These are phyloP conservation scores for Bolboschoenus planiculmis DNA, from an alignment of 176 grass and related monocot species.

Conservation along the genomic window DNA sequence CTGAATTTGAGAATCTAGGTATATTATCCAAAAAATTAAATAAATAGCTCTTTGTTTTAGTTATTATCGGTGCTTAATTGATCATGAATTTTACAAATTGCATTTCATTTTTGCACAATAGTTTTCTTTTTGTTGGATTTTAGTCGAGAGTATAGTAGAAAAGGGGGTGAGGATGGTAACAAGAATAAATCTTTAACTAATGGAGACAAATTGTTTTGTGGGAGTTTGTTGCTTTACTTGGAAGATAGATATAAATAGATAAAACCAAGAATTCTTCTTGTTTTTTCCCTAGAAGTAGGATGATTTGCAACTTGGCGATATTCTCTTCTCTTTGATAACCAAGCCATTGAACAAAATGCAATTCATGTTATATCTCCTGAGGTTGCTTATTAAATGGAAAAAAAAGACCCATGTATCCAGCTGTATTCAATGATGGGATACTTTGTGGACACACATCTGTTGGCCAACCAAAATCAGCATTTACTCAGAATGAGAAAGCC, in stretches of 20 bases:
- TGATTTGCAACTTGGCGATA: neutral
- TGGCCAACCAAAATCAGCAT: neutral
- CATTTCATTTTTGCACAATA: neutral
- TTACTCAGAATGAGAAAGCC: neutral
- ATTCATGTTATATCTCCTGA: neutral
- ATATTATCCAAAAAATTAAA: too few relatives aligned
- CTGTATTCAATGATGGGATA: neutral
- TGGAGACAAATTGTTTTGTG: neutral
- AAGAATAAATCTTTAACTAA: neutral
- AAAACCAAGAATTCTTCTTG: neutral
- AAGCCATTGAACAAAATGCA: neutral
- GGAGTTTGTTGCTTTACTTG: neutral
- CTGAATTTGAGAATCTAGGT: too few relatives aligned
- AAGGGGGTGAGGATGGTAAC: neutral
- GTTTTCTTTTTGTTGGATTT: neutral
- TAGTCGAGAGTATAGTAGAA: neutral
- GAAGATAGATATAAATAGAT: neutral
- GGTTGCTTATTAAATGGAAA: neutral
- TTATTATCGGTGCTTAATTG: neutral
- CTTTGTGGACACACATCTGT: neutral
- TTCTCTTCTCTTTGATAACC: neutral
- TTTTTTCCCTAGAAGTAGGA: neutral
- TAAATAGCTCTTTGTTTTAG: neutral
- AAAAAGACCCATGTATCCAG: neutral
- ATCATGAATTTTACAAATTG: neutral